phyloP scores from a whole-genome alignment of 2,329 filamentous ascomycete genomes.

The Fusarium pseudonygamai region DNA sequence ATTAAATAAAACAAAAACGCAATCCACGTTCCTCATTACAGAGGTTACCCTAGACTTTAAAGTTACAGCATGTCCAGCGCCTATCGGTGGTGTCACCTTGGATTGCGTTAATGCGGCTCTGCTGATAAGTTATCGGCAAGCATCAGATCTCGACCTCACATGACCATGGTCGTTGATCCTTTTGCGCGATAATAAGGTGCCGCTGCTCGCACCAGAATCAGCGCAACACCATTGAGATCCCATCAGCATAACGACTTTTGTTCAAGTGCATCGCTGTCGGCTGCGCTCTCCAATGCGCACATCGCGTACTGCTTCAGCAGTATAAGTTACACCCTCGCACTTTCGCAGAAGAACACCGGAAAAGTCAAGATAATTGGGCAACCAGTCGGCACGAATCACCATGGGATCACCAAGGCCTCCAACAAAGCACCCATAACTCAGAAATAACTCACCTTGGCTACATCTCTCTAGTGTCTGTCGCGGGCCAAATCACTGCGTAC shows the following conservation, averaged over 20 bases:
- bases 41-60: no score
- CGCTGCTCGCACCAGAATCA: no score
- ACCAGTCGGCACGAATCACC: neutral
- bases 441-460: neutral
- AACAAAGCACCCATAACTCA: neutral
- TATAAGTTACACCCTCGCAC: neutral
- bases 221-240: neutral
- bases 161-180: no score
- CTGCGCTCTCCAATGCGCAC: neutral
- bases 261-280: no score
- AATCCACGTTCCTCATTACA: no score
- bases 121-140: neutral
- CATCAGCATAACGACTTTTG: neutral
- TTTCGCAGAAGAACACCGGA: neutral
- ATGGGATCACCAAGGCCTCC: accelerated
- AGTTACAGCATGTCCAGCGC: no score
- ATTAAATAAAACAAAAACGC: no score
- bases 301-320: no score
- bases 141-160: neutral
- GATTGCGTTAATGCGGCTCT: neutral
- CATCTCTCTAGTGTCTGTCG: neutral
- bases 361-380: neutral
- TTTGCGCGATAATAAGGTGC: no score
- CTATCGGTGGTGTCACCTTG: neutral
- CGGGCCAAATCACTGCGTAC: accelerated